phyloP scores from a whole-genome alignment of 2,329 filamentous ascomycete species.

The Cryphonectria naterciae region DNA sequence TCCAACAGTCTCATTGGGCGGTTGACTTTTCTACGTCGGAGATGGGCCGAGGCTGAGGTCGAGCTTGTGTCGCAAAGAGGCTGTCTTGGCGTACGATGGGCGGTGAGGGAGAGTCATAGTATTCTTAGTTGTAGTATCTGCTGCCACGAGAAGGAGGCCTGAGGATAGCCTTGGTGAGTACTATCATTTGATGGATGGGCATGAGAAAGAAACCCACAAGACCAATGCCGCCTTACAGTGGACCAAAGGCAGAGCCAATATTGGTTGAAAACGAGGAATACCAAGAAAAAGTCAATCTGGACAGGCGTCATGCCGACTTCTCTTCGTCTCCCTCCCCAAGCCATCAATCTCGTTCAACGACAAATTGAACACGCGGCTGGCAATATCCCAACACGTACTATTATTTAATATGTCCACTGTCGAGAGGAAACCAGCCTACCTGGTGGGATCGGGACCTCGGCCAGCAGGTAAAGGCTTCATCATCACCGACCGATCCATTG shows the following conservation, averaged over 20 bases:
- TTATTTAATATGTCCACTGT: background rate
- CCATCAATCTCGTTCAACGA: background rate
- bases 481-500: background rate
- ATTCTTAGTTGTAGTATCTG: background rate
- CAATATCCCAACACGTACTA: background rate
- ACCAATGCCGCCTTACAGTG: too few species aligned
- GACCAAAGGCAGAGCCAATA: background rate
- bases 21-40: background rate
- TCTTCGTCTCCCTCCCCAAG: background rate
- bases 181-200: too few species aligned
- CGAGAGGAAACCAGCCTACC: too few species aligned
- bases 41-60: conserved; percentile 7
- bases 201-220: too few species aligned
- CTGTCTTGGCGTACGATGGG: background rate
- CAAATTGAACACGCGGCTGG: background rate
- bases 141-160: background rate
- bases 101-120: background rate
- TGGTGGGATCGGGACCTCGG: background rate
- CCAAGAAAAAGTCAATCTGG: too few species aligned
- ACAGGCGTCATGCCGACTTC: too few species aligned
- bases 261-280: too few species aligned
- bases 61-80: background rate
- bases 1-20: background rate
- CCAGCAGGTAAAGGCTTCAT: background rate
- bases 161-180: background rate